phyloP scores from a whole-genome alignment of 352 stramenopile species.

The Globisporangium splendens region DNA sequence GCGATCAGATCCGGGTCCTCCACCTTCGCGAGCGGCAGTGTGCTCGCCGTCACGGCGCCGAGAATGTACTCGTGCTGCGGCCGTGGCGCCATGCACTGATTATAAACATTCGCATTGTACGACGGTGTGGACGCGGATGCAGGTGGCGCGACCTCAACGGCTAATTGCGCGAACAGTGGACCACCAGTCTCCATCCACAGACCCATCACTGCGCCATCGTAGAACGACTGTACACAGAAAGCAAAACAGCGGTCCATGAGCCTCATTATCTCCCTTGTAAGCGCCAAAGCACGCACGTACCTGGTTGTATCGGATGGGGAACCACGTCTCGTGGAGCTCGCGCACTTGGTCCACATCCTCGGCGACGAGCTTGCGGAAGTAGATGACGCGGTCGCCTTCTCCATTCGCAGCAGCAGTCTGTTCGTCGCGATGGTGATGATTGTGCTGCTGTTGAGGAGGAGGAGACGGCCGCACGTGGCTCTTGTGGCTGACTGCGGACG shows the following conservation, averaged over 20 bases:
- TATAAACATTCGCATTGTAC: slow-evolving; percentile 8
- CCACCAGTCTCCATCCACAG: slow-evolving; percentile 87
- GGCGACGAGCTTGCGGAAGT: slow-evolving; percentile 67
- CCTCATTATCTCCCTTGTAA: too few relatives aligned
- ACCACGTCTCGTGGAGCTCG: slow-evolving; percentile 95
- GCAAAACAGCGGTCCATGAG: not conserved
- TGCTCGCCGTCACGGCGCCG: slow-evolving; percentile 90
- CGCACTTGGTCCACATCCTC: slow-evolving; percentile 89
- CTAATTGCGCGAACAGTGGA: slow-evolving; percentile 88
- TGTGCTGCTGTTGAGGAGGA: not conserved
- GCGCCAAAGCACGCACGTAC: slow-evolving; percentile 11
- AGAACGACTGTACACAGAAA: slow-evolving; percentile 75
- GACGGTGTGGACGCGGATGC: slow-evolving; percentile 9
- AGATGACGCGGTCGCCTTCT: slow-evolving; percentile 36
- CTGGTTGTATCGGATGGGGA: slow-evolving; percentile 95
- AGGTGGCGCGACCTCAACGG: slow-evolving; percentile 43
- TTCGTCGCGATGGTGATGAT: not conserved
- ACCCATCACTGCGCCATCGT: slow-evolving; percentile 86
- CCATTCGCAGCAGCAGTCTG: not conserved
- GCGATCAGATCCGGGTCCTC: slow-evolving; percentile 63
- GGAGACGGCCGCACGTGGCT: not conserved
- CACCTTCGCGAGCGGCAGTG: slow-evolving; percentile 64
- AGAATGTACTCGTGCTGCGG: slow-evolving; percentile 57
- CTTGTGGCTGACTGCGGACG: not conserved
- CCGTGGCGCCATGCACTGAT: slow-evolving; percentile 1